phyloP scores from a whole-genome alignment of 2,329 filamentous ascomycete species.

The Aspergillus sp. region DNA sequence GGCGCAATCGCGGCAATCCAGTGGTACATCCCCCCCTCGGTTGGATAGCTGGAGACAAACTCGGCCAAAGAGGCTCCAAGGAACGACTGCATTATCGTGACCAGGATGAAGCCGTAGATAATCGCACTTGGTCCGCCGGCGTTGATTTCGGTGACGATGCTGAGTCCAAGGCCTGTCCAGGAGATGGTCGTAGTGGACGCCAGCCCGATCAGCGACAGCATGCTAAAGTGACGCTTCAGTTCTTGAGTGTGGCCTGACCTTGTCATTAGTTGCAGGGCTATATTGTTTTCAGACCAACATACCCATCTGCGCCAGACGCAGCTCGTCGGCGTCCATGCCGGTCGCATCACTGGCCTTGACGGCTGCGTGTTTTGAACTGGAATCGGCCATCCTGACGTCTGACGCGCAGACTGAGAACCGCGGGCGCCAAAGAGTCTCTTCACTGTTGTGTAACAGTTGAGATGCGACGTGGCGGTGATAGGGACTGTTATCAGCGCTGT shows the following conservation, averaged over 20 bases:
- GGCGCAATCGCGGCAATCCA: slow-evolving; percentile 11
- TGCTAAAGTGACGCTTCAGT: slow-evolving; percentile 10
- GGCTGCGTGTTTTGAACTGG: too few species aligned
- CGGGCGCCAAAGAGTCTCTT: too few species aligned
- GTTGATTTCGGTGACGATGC: slow-evolving; percentile 7
- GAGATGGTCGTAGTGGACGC: slow-evolving; percentile 7
- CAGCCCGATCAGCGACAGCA: slow-evolving; percentile 6
- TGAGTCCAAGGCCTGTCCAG: slow-evolving; percentile 6
- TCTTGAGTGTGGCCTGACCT: slow-evolving; percentile 5
- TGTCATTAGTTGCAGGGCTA: not conserved
- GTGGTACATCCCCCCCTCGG: slow-evolving; percentile 12
- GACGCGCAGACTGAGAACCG: too few species aligned
- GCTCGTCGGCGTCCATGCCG: slow-evolving; percentile 7
- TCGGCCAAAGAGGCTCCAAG: slow-evolving; percentile 8
- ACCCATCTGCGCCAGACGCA: slow-evolving; percentile 11
- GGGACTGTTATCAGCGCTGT: too few species aligned
- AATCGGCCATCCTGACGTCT: too few species aligned
- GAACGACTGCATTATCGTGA: slow-evolving; percentile 6
- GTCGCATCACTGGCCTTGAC: not conserved
- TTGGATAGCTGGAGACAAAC: slow-evolving; percentile 10
- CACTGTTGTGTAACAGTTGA: too few species aligned
- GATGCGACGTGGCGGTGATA: too few species aligned
- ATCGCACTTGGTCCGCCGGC: slow-evolving; percentile 9
- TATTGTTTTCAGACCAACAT: not conserved
- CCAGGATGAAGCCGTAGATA: slow-evolving; percentile 10